phyloP scores from a whole-genome alignment of 495 filamentous ascomycete species.

The Xanthoparmelia taractica region DNA sequence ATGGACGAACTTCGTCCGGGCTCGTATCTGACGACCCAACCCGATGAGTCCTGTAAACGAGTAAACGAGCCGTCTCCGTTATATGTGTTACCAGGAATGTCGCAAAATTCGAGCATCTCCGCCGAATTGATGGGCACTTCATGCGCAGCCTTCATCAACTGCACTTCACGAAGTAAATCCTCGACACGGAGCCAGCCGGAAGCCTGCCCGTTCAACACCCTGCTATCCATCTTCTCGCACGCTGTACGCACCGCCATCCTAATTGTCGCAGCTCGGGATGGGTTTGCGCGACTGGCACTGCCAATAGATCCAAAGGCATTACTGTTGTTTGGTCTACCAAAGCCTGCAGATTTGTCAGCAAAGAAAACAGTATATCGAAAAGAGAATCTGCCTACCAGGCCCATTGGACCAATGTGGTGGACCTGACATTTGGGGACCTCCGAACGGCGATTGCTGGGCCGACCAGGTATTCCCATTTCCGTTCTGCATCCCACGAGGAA shows the following conservation, averaged over 20 bases:
- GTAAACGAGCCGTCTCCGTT: conserved; percentile 87
- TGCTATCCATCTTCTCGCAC: conserved; percentile 48
- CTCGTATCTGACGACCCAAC: conserved; percentile 56
- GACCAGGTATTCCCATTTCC: conserved; percentile 38
- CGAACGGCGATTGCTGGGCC: conserved; percentile 37
- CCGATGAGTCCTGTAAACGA: conserved; percentile 40
- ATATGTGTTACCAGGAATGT: conserved; percentile 75
- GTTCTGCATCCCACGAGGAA: conserved; percentile 21
- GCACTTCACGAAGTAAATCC: conserved; percentile 57
- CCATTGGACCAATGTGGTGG: conserved; percentile 37
- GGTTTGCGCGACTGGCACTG: conserved; percentile 37
- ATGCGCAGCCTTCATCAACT: conserved; percentile 45
- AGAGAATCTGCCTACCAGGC: conserved; percentile 32
- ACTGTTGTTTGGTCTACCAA: conserved; percentile 42
- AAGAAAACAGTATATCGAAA: conserved; percentile 8
- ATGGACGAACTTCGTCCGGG: conserved; percentile 37
- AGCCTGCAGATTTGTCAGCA: conserved; percentile 33
- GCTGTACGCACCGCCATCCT: conserved; percentile 53
- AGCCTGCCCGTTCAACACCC: conserved; percentile 29
- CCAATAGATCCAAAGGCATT: conserved; percentile 44
- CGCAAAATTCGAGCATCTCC: conserved; percentile 82
- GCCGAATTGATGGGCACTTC: conserved; percentile 55
- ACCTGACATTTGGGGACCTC: conserved; percentile 35
- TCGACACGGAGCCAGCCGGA: conserved; percentile 61
- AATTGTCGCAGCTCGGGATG: conserved; percentile 48